Conservation (phyloP, 176 grass and related monocot species). For the Eremochloa ophiuroides region DNA sequence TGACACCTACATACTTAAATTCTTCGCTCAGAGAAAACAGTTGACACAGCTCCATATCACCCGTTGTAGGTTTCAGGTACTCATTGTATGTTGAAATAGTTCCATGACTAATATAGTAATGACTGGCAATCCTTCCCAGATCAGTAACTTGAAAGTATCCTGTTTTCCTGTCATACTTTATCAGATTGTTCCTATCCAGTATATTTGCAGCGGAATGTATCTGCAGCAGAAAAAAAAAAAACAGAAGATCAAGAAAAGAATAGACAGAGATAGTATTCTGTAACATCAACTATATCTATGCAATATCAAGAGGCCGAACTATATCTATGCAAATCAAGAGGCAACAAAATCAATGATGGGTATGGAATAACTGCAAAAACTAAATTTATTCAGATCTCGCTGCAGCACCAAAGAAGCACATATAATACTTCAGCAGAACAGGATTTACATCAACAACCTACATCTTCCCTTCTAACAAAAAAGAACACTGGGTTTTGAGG, state of each 20-base stretch:
- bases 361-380: not conserved
- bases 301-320: no score
- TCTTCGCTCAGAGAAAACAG: slow-evolving; percentile 94
- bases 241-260: not conserved
- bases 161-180: slow-evolving; percentile 96
- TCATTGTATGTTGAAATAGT: slow-evolving; percentile 95
- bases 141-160: slow-evolving; percentile 94
- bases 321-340: no score
- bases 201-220: slow-evolving; percentile 94
- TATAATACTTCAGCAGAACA: not conserved
- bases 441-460: not conserved
- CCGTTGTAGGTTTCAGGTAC: slow-evolving; percentile 94
- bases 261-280: not conserved
- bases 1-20: slow-evolving; percentile 90
- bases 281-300: not conserved
- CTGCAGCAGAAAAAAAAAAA: slow-evolving; percentile 49
- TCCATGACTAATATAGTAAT: slow-evolving; percentile 94
- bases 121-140: slow-evolving; percentile 88
- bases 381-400: no score
- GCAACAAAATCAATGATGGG: not conserved
- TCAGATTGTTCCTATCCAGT: slow-evolving; percentile 88
- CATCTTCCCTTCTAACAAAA: not conserved
- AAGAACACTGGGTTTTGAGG: not conserved
- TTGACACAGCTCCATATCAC: slow-evolving; percentile 84
- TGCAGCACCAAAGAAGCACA: no score